Evolutionary conservation across 345 rosid species (phyloP).

Genomic region (Syzygium aromaticum): DNA sequence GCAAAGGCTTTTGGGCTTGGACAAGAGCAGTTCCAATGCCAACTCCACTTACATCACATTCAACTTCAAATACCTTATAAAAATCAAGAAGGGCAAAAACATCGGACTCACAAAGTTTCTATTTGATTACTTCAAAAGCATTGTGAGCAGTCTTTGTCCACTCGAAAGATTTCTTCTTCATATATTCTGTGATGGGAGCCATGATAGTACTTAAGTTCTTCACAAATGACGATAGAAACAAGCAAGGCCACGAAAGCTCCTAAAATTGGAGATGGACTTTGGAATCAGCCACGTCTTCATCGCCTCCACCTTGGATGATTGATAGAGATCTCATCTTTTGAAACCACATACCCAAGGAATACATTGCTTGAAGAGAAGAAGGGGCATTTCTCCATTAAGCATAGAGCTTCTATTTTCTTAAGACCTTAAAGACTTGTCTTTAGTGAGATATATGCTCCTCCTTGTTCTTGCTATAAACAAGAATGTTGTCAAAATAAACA

Average conservation of each 20-base stretch:
- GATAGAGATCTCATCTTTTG: not conserved
- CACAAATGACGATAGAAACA: not conserved
- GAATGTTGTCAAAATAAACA: no score
- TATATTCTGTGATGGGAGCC: not conserved
- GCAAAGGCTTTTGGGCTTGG: not conserved
- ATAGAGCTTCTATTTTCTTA: not conserved
- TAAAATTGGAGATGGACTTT: not conserved
- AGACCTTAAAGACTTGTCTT: no score
- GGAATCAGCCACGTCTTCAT: not conserved
- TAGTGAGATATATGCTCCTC: no score
- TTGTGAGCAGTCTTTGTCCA: not conserved
- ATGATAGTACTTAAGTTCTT: not conserved
- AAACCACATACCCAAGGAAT: not conserved
- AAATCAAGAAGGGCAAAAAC: not conserved
- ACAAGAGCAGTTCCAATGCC: not conserved
- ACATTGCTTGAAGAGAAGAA: not conserved
- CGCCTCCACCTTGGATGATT: not conserved
- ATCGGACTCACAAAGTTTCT: not conserved
- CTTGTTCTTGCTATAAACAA: no score
- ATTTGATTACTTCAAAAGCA: not conserved
- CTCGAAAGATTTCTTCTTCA: not conserved
- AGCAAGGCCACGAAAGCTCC: not conserved
- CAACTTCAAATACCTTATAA: not conserved
- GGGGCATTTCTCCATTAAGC: not conserved
- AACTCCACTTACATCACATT: not conserved